These are phyloP conservation scores for Prunus mume DNA, from an alignment of 306 rosid genomes.

Conservation along the genomic window DNA sequence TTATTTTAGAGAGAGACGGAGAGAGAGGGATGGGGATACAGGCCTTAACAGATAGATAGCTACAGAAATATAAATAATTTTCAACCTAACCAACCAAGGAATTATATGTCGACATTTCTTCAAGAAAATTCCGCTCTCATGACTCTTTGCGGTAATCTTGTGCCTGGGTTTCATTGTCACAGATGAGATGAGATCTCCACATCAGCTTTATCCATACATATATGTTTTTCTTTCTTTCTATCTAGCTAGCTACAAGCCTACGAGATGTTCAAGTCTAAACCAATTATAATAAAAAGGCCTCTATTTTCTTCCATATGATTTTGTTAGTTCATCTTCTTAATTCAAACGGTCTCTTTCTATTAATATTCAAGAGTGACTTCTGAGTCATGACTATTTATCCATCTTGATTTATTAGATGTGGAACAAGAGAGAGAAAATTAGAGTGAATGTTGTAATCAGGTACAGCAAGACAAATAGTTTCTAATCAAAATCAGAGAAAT, in stretches of 20 bases:
- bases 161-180: neutral
- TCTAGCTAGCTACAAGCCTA: too few species aligned
- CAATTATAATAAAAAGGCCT: neutral
- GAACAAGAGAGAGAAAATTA: too few species aligned
- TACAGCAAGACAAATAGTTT: neutral
- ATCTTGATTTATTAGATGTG: too few species aligned
- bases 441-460: too few species aligned
- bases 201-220: constrained; percentile 22
- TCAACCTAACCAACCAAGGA: neutral
- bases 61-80: neutral
- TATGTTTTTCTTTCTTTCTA: neutral
- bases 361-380: neutral
- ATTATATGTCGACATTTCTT: neutral
- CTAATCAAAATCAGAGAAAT: neutral
- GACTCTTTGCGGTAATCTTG: neutral
- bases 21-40: neutral
- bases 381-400: neutral
- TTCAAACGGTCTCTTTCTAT: neutral
- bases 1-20: constrained; percentile 8
- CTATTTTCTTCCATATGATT: neutral
- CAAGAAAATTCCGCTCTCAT: neutral
- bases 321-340: neutral
- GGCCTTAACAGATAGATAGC: neutral
- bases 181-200: constrained; percentile 18
- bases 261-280: neutral